Percentiles rank a stretch among this genome's conserved stretches.
Evolutionary conservation across 2,329 filamentous ascomycete genomes (phyloP).

Genomic region (Geosmithia putterillii): DNA sequence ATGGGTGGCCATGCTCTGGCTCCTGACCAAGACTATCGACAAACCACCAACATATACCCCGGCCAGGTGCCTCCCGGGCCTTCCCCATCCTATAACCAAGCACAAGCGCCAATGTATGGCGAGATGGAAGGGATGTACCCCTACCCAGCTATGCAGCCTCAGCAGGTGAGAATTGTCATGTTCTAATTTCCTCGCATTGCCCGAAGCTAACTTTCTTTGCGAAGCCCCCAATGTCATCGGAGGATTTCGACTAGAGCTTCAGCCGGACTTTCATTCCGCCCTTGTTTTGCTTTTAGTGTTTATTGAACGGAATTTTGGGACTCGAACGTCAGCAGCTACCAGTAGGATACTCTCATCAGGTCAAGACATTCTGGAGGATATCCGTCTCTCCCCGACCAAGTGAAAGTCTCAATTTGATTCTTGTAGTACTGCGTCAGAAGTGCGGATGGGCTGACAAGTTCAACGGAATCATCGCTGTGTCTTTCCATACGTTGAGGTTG

Average conservation of each 20-base stretch:
- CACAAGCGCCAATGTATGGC: slow-evolving; percentile 66
- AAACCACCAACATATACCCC: slow-evolving; percentile 69
- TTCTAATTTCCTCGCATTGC: neutral
- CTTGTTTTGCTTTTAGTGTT: neutral
- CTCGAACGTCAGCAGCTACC: neutral
- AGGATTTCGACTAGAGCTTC: slow-evolving; percentile 25
- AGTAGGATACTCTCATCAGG: neutral
- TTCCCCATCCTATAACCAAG: slow-evolving; percentile 61
- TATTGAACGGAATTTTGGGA: neutral
- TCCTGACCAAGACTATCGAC: slow-evolving; percentile 67
- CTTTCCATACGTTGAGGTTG: neutral
- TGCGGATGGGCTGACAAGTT: neutral
- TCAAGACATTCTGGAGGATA: too few species aligned
- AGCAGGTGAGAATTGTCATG: slow-evolving; percentile 53
- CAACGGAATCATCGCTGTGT: neutral
- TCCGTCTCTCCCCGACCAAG: neutral
- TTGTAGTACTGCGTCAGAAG: neutral
- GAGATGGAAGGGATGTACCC: slow-evolving; percentile 77
- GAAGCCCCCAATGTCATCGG: slow-evolving; percentile 29
- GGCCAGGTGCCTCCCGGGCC: slow-evolving; percentile 66
- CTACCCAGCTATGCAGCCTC: slow-evolving; percentile 68
- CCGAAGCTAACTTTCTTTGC: slow-evolving; percentile 4
- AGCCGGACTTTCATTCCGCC: neutral
- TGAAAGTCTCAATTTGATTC: neutral
- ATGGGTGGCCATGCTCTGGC: slow-evolving; percentile 51